A percentile compares a stretch with the other conserved stretches of the same genome.
These are phyloP conservation scores for Yarrowia sp. DNA, from an alignment of 805 yeast species.

Conservation along the genomic window DNA sequence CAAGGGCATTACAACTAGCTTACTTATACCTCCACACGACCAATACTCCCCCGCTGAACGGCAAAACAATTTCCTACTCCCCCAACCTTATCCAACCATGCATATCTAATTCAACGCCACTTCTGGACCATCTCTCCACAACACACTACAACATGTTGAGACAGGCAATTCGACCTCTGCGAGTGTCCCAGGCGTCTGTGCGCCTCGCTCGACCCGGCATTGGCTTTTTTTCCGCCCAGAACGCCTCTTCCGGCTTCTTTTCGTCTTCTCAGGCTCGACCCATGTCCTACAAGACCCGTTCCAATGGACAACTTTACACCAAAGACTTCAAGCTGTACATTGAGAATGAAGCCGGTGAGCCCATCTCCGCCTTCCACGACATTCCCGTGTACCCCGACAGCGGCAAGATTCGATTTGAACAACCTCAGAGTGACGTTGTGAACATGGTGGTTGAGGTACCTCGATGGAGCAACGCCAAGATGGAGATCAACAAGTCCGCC, in stretches of 20 bases:
- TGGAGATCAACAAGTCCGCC: constrained; percentile 62
- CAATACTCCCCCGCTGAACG: too few relatives aligned
- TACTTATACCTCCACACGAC: too few relatives aligned
- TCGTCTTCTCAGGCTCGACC: constrained; percentile 1
- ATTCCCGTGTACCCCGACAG: constrained; percentile 78
- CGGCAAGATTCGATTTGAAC: constrained; percentile 50
- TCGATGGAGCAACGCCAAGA: constrained; percentile 83
- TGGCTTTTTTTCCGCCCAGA: background rate
- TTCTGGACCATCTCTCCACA: background rate
- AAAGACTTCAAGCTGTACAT: constrained; percentile 76
- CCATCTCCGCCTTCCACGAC: constrained; percentile 83
- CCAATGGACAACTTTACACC: constrained; percentile 82
- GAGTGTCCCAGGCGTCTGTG: background rate
- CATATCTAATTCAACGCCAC: background rate
- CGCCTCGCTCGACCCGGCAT: background rate
- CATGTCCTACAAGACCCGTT: constrained; percentile 67
- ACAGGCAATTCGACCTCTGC: background rate
- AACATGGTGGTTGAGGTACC: constrained; percentile 92
- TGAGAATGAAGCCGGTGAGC: constrained; percentile 62
- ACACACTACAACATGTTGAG: background rate
- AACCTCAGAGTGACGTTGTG: constrained; percentile 42
- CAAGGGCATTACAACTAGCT: too few relatives aligned
- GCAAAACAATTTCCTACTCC: too few relatives aligned
- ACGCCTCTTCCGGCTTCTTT: background rate
- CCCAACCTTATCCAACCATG: background rate